These are phyloP conservation scores for Cercospora zeae-maydis DNA, from an alignment of 2,329 filamentous ascomycete genomes.

Conservation along the genomic window DNA sequence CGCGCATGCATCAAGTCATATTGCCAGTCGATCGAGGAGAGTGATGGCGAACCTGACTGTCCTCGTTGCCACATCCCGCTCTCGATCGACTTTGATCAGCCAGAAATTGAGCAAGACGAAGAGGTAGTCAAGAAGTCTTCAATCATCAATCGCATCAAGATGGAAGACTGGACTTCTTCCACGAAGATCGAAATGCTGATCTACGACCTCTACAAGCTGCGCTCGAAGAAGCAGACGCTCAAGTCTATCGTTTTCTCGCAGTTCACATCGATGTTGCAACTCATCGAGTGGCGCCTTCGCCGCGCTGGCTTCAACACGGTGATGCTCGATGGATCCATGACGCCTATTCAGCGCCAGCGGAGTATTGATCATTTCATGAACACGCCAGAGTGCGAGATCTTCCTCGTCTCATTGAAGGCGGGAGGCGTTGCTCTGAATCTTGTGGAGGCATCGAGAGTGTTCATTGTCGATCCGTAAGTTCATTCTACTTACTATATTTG, in stretches of 20 bases:
- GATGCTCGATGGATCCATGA: slow-evolving; percentile 98
- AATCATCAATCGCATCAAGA: slow-evolving; percentile 97
- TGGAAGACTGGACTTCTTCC: slow-evolving; percentile 97
- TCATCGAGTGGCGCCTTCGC: slow-evolving; percentile 93
- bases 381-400: slow-evolving; percentile 89
- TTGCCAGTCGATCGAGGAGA: slow-evolving; percentile 69
- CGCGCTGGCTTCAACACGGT: slow-evolving; percentile 97
- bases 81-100: slow-evolving; percentile 88
- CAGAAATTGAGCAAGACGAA: slow-evolving; percentile 90
- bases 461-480: slow-evolving; percentile 85
- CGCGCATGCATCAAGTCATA: slow-evolving; percentile 77
- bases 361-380: slow-evolving; percentile 97
- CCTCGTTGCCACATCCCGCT: slow-evolving; percentile 88
- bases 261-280: slow-evolving; percentile 94
- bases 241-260: slow-evolving; percentile 98
- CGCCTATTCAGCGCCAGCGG: slow-evolving; percentile 79
- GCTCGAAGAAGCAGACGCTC: slow-evolving; percentile 86
- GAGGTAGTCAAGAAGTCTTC: slow-evolving; percentile 85
- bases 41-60: slow-evolving; percentile 62
- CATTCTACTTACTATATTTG: not conserved
- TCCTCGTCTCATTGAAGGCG: slow-evolving; percentile 92
- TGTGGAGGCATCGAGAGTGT: slow-evolving; percentile 90
- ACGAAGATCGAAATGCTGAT: slow-evolving; percentile 97
- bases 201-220: slow-evolving; percentile 86
- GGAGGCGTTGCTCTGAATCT: slow-evolving; percentile 93